Evolutionary conservation across 2,329 filamentous ascomycete species (phyloP).

Genomic region (Trichoderma sp.): DNA sequence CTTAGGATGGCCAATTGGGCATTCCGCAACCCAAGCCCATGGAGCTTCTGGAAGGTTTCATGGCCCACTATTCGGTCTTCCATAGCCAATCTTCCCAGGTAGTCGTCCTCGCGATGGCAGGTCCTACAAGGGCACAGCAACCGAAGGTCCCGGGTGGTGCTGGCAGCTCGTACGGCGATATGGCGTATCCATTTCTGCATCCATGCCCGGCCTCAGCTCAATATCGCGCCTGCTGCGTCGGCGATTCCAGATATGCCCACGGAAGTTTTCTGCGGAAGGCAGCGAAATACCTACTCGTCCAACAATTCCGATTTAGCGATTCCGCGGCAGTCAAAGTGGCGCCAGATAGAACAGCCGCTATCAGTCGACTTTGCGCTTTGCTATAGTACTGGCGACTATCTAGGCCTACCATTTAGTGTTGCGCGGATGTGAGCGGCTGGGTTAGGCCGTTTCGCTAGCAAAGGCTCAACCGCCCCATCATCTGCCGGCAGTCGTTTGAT

Average conservation of each 20-base stretch:
- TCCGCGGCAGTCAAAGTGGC: slow-evolving; percentile 13
- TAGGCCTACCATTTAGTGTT: background rate
- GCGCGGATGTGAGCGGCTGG: slow-evolving; percentile 9
- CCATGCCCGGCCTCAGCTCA: slow-evolving; percentile 22
- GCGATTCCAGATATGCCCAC: slow-evolving; percentile 12
- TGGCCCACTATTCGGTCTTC: slow-evolving; percentile 21
- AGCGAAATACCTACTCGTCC: background rate
- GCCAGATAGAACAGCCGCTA: slow-evolving; percentile 23
- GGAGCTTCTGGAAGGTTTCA: slow-evolving; percentile 30
- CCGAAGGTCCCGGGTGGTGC: slow-evolving; percentile 13
- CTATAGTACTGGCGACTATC: background rate
- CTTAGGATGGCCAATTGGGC: slow-evolving; percentile 20
- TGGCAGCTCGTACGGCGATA: slow-evolving; percentile 3
- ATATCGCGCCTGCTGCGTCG: slow-evolving; percentile 25
- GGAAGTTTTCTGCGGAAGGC: background rate
- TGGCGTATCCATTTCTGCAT: slow-evolving; percentile 23
- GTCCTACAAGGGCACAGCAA: background rate
- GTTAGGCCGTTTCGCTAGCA: slow-evolving; percentile 10
- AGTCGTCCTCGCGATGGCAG: slow-evolving; percentile 13
- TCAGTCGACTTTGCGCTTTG: slow-evolving; percentile 1
- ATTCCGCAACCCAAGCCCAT: slow-evolving; percentile 25
- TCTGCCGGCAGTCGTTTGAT: slow-evolving; percentile 23
- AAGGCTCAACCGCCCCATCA: slow-evolving; percentile 12
- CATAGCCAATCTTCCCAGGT: slow-evolving; percentile 19
- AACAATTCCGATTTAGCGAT: slow-evolving; percentile 1